Base-by-base conservation (phyloP, 352 stramenopile genomes). In the Phytophthora citricola region DNA sequence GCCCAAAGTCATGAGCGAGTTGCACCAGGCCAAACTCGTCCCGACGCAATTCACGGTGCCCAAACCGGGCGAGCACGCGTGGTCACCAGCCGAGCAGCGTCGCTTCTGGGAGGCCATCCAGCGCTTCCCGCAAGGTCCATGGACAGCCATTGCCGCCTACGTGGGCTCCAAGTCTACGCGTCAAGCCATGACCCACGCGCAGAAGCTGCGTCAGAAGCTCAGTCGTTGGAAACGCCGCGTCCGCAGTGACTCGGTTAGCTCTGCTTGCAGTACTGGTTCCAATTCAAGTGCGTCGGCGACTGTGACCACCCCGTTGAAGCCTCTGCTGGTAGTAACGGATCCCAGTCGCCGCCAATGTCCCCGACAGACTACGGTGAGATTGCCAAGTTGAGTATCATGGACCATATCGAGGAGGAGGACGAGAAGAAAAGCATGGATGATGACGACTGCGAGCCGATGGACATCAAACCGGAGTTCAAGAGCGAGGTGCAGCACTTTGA, bases 141-240 rank as follows among this genome's bases (percentile, higher is more conserved):
- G 81, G 81, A 87, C 80, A 15, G 74, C 72, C 34, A 87, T 90
- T 56, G 81, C 81, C 26, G 78, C 66, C 48, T 85, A 84, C 62
- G 71, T 90, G 34, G 77, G 79, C 52, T 85, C 81, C 55, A 85
- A 85, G 34, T 86, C 79, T 1, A 88, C 79, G 9, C 81, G 81
- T 34, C 81, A 90, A 67, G 81, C 81, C 12, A 87, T 89, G 78
- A 90, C 81, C 4, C 79, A 89, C 51, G 81, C 77, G 57, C 81
- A 90, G 62, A 90, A 90, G 65, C 71, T 89, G 39, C 77, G 81
- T 3, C 79, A 89, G 71, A 90, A 90, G 53, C 77, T 90, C 51
- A 77, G 51, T 52, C 79, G 79, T 24, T 88, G 78, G 76, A 81
- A 83, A 47, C 73, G 75, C 34, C 78, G 78, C 43, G 74, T 86